Evolutionary conservation across 2,329 filamentous ascomycete species (phyloP), one percentile per base, ranked within the genome.

Genomic region (Ophiostoma perfectum): DNA sequence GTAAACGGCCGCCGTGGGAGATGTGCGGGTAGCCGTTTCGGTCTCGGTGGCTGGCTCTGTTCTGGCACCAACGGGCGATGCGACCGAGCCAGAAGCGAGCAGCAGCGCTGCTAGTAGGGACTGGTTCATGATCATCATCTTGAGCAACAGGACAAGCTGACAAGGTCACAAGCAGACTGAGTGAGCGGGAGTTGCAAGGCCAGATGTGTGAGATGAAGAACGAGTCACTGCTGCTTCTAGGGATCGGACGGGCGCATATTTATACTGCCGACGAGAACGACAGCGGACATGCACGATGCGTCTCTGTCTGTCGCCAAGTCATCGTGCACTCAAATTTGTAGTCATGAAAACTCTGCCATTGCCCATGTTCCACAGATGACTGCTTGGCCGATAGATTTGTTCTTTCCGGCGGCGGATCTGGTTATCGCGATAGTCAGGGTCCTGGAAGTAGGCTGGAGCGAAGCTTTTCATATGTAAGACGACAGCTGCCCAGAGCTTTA

Each of bases 41-140:
- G 49, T 55, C 49, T 55, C 49, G 49, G 18, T 55, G 18, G 49
- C 18, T 8, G 18, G n/a, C 49, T 55, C 49, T 55, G 49, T 27
- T 55, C 49, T 55, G 49, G 49, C 49, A 27, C 49, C n/a, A 27
- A 55, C 49, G 8, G 49, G 49, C n/a, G 49, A 55, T n/a, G 49
- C 49, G 12, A 55, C n/a, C n/a, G 49, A 27, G 49, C 49, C 49
- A 55, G 49, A 55, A 4, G 7, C 49, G 27, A 55, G 49, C 49
- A 55, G 49, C 18, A 55, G 49, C 9, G 49, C 49, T 55, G 49
- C 49, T 18, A 55, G 8, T n/a, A 55, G n/a, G 49, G 49, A 55
- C n/a, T 55, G 49, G 49, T 55, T 55, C 49, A 27, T 52, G n/a
- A 52, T 55, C 49, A 55, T 55, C 49, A 55, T 55, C 18, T 27